These are phyloP conservation scores for Aspergillus flavus DNA, from an alignment of 2,329 filamentous ascomycete genomes.

Conservation along the genomic window DNA sequence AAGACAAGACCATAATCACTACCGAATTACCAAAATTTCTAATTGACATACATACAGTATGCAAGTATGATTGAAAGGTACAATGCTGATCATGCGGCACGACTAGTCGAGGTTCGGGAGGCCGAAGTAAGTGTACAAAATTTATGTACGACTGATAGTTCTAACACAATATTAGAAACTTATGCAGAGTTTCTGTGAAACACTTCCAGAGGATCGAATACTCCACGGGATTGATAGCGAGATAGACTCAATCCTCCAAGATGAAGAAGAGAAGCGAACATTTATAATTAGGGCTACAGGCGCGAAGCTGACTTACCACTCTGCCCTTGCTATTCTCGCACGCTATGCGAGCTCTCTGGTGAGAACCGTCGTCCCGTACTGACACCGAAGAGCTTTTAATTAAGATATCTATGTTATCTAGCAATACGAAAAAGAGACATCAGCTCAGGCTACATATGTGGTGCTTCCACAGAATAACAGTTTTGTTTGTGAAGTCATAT, in stretches of 20 bases:
- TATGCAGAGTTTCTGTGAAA: constrained; percentile 75
- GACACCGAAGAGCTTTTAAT: constrained; percentile 6
- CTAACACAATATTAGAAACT: constrained; percentile 40
- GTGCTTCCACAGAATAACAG: constrained; percentile 58
- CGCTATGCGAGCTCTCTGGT: constrained; percentile 72
- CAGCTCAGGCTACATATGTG: constrained; percentile 61
- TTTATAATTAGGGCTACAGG: constrained; percentile 68
- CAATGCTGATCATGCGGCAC: constrained; percentile 67
- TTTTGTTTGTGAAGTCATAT: constrained; percentile 75
- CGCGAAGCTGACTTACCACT: constrained; percentile 76
- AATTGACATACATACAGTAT: constrained; percentile 51
- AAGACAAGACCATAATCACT: constrained; percentile 12
- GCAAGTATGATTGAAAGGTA: constrained; percentile 78
- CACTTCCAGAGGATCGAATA: constrained; percentile 73
- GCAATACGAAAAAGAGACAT: constrained; percentile 52
- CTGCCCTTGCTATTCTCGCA: constrained; percentile 70
- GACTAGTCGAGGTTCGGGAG: constrained; percentile 51
- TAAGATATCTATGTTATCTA: constrained; percentile 21
- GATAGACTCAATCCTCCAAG: constrained; percentile 58
- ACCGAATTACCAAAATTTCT: not conserved
- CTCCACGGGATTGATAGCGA: constrained; percentile 63
- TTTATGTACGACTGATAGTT: not conserved
- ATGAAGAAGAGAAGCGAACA: constrained; percentile 54
- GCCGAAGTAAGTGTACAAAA: constrained; percentile 45
- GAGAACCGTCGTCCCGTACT: constrained; percentile 18